Conservation (phyloP, 768 basidiomycete genomes). For the Podaxis rugospora region DNA sequence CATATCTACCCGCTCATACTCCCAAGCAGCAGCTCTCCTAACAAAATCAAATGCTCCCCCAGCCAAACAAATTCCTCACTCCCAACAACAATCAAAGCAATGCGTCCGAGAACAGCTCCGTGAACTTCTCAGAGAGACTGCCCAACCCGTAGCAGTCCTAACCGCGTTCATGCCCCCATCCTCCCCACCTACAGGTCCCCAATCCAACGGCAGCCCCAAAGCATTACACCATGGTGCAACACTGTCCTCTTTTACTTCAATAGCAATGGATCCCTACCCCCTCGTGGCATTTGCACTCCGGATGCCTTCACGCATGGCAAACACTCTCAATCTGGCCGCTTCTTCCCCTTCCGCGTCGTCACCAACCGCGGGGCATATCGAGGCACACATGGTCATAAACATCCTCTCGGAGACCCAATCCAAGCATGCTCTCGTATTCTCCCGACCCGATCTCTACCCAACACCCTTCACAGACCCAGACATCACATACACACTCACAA, state of each 20-base stretch:
- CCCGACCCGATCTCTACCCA: constrained; percentile 65
- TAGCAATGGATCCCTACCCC: constrained; percentile 85
- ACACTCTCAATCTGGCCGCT: constrained; percentile 36
- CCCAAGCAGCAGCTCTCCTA: constrained; percentile 1
- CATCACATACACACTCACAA: constrained; percentile 34
- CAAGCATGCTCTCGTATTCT: constrained; percentile 61
- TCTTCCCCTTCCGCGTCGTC: constrained; percentile 11
- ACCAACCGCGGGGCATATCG: constrained; percentile 13
- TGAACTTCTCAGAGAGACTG: constrained; percentile 64
- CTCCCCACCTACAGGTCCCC: not conserved
- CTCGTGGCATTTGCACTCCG: constrained; percentile 88
- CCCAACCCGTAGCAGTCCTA: constrained; percentile 84
- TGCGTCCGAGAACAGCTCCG: constrained; percentile 33
- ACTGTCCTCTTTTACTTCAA: constrained; percentile 88
- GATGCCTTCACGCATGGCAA: constrained; percentile 85
- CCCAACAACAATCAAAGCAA: constrained; percentile 5
- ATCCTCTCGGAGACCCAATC: constrained; percentile 70
- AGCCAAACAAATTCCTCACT: not conserved
- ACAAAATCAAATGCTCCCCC: not conserved
- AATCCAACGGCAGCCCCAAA: not conserved
- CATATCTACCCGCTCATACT: not conserved
- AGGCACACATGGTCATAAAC: constrained; percentile 70
- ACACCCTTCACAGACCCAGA: constrained; percentile 42
- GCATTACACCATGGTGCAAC: constrained; percentile 77
- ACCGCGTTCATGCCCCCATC: constrained; percentile 58